Percentiles rank a stretch among this genome's conserved stretches.
Evolutionary conservation across 768 basidiomycete species (phyloP).

Genomic region (Tylopilus rubrobrunneus): DNA sequence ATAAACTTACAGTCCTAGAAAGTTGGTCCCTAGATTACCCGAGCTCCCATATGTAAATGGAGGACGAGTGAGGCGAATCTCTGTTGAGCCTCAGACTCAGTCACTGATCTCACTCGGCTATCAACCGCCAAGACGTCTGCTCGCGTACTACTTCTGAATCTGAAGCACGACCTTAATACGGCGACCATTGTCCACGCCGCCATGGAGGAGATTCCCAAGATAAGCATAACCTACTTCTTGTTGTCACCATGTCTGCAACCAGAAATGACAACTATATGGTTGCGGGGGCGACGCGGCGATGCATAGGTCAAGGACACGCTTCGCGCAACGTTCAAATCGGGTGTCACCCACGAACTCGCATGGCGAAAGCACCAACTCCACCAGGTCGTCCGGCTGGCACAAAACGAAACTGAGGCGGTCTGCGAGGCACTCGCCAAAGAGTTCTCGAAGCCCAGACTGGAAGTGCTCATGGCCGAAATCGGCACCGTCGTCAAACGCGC

Average conservation of each 20-base stretch:
- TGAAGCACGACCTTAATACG: conserved; percentile 16
- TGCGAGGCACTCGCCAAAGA: conserved; percentile 43
- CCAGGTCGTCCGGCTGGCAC: conserved; percentile 56
- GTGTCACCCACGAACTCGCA: conserved; percentile 45
- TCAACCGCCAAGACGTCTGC: too few relatives aligned
- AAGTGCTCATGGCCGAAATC: conserved; percentile 42
- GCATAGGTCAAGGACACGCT: conserved; percentile 36
- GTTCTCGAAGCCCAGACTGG: conserved; percentile 42
- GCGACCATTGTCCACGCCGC: conserved; percentile 12
- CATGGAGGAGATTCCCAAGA: conserved; percentile 24
- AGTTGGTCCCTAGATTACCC: background rate
- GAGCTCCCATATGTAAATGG: background rate
- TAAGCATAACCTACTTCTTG: conserved; percentile 2
- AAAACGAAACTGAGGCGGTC: conserved; percentile 58
- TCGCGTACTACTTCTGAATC: too few relatives aligned
- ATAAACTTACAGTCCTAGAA: background rate
- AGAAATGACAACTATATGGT: background rate
- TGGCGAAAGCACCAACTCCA: conserved; percentile 65
- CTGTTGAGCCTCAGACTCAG: too few relatives aligned
- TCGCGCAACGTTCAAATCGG: conserved; percentile 45
- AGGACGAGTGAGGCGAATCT: background rate
- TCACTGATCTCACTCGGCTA: background rate
- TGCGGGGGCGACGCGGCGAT: background rate
- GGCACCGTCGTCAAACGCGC: conserved; percentile 39
- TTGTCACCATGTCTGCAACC: background rate